phyloP scores from a whole-genome alignment of 257 asterid species.

The Nemophila menziesii region DNA sequence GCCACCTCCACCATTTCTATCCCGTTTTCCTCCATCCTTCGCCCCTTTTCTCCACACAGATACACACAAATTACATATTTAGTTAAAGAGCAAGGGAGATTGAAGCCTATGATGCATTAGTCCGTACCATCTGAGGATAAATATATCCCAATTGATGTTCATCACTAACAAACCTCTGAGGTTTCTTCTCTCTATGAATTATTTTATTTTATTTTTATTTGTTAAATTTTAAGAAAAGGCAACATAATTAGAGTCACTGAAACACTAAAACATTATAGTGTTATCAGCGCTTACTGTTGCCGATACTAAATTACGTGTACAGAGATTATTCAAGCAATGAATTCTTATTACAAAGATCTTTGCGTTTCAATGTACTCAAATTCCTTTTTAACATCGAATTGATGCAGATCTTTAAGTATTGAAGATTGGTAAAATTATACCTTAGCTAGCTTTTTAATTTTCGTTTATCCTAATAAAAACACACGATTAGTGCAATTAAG shows the following conservation, averaged over 20 bases:
- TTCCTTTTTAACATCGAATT: too few species aligned
- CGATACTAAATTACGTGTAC: constrained; percentile 28
- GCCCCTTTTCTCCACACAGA: neutral
- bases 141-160: constrained; percentile 19
- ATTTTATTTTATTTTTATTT: neutral
- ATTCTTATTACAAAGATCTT: constrained; percentile 6
- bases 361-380: constrained; percentile 50
- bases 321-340: constrained; percentile 42
- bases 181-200: too few species aligned
- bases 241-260: constrained; percentile 66
- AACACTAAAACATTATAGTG: constrained; percentile 39
- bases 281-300: constrained; percentile 72
- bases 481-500: too few species aligned
- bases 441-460: too few species aligned
- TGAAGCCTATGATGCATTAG: constrained; percentile 53
- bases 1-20: neutral
- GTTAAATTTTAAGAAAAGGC: constrained; percentile 13
- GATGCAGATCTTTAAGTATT: too few species aligned
- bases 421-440: too few species aligned
- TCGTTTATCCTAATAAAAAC: too few species aligned
- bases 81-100: too few species aligned
- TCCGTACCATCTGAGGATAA: constrained; percentile 70
- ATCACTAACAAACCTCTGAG: too few species aligned
- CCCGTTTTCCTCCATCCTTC: neutral
- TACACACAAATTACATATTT: neutral